A percentile compares a stretch with the other conserved stretches of the same genome.
Conservation (phyloP, 1,284 basidiomycete species). For the Apiotrichum gracile region DNA sequence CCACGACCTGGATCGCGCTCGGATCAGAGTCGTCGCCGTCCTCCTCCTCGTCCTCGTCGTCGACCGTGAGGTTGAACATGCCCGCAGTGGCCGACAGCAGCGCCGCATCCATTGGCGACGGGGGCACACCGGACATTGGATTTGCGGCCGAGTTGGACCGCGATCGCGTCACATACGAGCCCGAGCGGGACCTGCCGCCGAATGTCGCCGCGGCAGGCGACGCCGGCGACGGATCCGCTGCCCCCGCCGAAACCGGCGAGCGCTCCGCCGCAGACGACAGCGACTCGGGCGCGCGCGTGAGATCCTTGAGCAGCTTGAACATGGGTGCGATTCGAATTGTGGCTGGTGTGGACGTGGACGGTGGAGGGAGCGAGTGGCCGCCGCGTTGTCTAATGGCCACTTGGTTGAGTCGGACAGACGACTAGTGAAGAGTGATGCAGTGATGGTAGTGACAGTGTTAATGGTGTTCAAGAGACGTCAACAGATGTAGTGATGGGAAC, state of each 20-base stretch:
- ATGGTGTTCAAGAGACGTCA: too few species aligned
- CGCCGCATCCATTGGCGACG: not conserved
- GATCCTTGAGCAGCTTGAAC: constrained; percentile 46
- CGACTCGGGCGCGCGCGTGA: constrained; percentile 36
- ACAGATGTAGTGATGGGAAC: too few species aligned
- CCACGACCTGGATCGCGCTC: constrained; percentile 25
- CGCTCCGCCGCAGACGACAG: constrained; percentile 12
- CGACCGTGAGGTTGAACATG: not conserved
- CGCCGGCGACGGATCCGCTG: not conserved
- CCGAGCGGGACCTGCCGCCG: not conserved
- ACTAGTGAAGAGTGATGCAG: too few species aligned
- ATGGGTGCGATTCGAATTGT: constrained; percentile 11
- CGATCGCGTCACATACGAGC: not conserved
- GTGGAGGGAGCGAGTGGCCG: too few species aligned
- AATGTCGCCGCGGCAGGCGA: not conserved
- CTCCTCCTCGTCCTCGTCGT: constrained; percentile 12
- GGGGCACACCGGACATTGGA: not conserved
- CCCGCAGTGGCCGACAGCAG: not conserved
- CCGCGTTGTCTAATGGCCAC: too few species aligned
- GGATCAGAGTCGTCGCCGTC: constrained; percentile 27
- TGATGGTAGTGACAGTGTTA: too few species aligned
- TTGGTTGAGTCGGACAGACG: too few species aligned
- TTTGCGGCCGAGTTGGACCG: not conserved
- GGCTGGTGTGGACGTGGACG: not conserved
- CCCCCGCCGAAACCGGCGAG: not conserved